Base-by-base conservation (phyloP, 352 stramenopile genomes). In the Pythium aphanidermatum region DNA sequence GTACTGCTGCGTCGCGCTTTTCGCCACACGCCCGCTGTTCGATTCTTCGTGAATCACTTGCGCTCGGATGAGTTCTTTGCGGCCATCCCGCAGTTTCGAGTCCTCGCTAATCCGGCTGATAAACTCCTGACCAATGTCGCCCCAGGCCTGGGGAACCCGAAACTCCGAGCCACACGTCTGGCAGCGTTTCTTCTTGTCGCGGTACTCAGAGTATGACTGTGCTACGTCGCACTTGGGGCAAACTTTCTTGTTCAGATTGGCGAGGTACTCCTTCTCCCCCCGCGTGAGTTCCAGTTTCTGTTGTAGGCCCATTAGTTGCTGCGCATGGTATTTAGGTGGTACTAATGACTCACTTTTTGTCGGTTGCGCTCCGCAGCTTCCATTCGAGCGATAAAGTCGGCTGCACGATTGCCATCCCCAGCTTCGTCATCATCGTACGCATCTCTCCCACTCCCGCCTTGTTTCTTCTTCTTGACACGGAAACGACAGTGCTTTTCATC, bases 161-260 rank as follows among this genome's bases (percentile, higher is more conserved):
- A 89, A 92, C 53, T 86, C 70, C 14, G 79, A 72, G 14, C 78
- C 75, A 44, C 81, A 92, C 35, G 69, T 83, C 50, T 87, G 78
- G 44, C 81, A 92, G 4, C 68, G 66, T 45, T 92, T 92, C 61
- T 91, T 92, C 60, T 92, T 92, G 65, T 91, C 81, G 9, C 75
- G 78, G n/a, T 68, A 82, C 45, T 92, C 81, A 1, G 81, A 80
- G 41, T 88, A 92, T 17, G 78, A 89, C 50, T 92, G 81, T 11
- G 69, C 46, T 37, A 76, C 57, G 3, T 60, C 49, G 42, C 81
- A 92, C 29, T 73, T 84, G 3, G 78, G 81, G 23, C 81, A 92
- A 2, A 65, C 63, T 33, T 90, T 90, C 39, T 91, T 92, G 60
- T 85, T 78, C 40, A 61, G 25, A 17, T 58, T 66, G 12, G 51